These are phyloP conservation scores for Asterophora parasitica DNA, from an alignment of 768 basidiomycete species.

Conservation along the genomic window DNA sequence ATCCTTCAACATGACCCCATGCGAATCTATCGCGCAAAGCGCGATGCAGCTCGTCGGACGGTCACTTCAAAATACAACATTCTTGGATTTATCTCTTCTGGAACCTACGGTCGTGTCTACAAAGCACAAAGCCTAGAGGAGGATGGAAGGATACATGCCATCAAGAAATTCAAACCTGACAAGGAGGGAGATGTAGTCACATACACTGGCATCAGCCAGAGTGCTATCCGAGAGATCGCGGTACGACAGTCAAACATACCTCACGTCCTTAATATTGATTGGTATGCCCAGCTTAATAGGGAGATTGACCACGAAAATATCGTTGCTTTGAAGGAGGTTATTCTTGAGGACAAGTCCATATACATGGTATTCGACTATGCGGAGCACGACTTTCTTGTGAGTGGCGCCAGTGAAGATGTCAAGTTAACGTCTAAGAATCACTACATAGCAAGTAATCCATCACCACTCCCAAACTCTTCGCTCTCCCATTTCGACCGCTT, in stretches of 20 bases:
- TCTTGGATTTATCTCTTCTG: slow-evolving; percentile 96
- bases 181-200: slow-evolving; percentile 96
- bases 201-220: slow-evolving; percentile 97
- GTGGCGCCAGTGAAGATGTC: slow-evolving; percentile 22
- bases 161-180: slow-evolving; percentile 99
- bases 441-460: slow-evolving; percentile 89
- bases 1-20: slow-evolving; percentile 72
- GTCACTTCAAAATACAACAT: slow-evolving; percentile 86
- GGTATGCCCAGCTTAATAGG: slow-evolving; percentile 61
- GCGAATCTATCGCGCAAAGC: slow-evolving; percentile 76
- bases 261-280: neutral
- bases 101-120: slow-evolving; percentile 98
- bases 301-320: slow-evolving; percentile 91
- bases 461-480: slow-evolving; percentile 93
- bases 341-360: slow-evolving; percentile 96
- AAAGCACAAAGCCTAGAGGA: slow-evolving; percentile 81
- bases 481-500: slow-evolving; percentile 61
- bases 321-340: slow-evolving; percentile 88
- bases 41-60: slow-evolving; percentile 61
- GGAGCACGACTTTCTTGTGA: slow-evolving; percentile 94
- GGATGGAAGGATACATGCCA: slow-evolving; percentile 76
- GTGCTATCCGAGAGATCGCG: slow-evolving; percentile 94
- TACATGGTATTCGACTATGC: slow-evolving; percentile 99
- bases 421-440: neutral
- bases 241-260: slow-evolving; percentile 38